Evolutionary conservation across 1,284 basidiomycete genomes (phyloP).

Genomic region (Trichosporon sp.): DNA sequence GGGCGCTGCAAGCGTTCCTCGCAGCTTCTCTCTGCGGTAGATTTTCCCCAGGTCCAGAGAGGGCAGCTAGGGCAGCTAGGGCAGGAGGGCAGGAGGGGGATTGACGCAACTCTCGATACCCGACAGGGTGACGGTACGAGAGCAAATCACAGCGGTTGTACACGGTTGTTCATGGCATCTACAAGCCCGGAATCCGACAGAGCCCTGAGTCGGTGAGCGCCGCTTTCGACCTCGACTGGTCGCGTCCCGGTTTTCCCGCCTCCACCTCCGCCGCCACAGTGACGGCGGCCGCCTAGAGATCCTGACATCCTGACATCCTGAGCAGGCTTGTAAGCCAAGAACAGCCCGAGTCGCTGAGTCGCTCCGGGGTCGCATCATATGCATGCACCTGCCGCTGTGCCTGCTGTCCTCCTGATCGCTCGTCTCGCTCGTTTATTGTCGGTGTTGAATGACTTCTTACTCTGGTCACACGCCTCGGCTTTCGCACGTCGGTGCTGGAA

Average conservation of each 20-base stretch:
- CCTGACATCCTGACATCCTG: too few species aligned
- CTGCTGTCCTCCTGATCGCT: background rate
- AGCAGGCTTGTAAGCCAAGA: too few species aligned
- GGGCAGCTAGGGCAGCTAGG: too few species aligned
- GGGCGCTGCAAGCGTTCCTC: background rate
- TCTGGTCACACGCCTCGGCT: background rate
- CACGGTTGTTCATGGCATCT: background rate
- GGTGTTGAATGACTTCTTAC: background rate
- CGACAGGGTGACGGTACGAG: background rate
- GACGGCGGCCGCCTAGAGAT: background rate
- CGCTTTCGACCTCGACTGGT: background rate
- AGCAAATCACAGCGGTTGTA: background rate
- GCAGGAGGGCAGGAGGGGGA: too few species aligned
- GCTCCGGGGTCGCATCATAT: too few species aligned
- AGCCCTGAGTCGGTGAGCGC: background rate
- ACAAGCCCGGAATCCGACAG: background rate
- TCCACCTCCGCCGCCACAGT: background rate
- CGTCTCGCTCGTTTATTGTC: background rate
- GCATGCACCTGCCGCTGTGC: background rate
- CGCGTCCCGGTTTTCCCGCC: background rate
- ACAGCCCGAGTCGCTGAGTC: too few species aligned
- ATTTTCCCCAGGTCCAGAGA: too few species aligned
- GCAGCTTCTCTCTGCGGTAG: too few species aligned
- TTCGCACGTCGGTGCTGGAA: background rate
- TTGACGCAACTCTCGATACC: background rate